Evolutionary conservation across 208 protist genomes (phyloP).

Genomic region (Wallacemonas sp.): DNA sequence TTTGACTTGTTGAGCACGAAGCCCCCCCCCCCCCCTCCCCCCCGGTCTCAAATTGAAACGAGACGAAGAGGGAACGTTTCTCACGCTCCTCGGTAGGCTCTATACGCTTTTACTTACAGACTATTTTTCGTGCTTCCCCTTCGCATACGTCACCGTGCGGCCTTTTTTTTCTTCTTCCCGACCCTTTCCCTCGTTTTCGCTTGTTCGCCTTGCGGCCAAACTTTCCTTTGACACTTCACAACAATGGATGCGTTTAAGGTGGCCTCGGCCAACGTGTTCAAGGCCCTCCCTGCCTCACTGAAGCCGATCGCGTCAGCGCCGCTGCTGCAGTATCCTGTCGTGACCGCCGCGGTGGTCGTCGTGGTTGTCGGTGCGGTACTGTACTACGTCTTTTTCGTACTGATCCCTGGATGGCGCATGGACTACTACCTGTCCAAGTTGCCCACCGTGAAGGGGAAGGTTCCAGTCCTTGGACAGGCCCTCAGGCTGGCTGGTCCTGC

Average conservation of each 20-base stretch:
- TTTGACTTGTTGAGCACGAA: no score
- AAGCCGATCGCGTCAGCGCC: constrained; percentile 25
- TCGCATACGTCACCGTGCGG: no score
- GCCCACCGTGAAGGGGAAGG: constrained; percentile 54
- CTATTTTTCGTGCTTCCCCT: no score
- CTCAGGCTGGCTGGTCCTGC: constrained; percentile 61
- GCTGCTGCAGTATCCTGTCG: constrained; percentile 13
- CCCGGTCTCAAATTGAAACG: no score
- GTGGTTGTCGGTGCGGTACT: constrained; percentile 34
- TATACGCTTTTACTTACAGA: no score
- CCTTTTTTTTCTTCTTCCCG: constrained; percentile 6
- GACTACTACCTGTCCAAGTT: constrained; percentile 68
- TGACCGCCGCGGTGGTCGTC: constrained; percentile 18
- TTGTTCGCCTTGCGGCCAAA: no score
- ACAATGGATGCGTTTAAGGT: constrained; percentile 10
- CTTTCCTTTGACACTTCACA: neutral
- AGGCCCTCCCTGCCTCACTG: neutral
- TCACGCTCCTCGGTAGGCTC: no score
- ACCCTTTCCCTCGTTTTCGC: no score
- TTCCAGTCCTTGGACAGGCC: constrained; percentile 81
- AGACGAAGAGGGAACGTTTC: no score
- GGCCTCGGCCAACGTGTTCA: neutral
- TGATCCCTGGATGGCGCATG: constrained; percentile 62
- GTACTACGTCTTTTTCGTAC: constrained; percentile 45
- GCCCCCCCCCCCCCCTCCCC: no score